These are phyloP conservation scores for Yamadazyma endophytica DNA, from an alignment of 805 yeast species.

Conservation along the genomic window DNA sequence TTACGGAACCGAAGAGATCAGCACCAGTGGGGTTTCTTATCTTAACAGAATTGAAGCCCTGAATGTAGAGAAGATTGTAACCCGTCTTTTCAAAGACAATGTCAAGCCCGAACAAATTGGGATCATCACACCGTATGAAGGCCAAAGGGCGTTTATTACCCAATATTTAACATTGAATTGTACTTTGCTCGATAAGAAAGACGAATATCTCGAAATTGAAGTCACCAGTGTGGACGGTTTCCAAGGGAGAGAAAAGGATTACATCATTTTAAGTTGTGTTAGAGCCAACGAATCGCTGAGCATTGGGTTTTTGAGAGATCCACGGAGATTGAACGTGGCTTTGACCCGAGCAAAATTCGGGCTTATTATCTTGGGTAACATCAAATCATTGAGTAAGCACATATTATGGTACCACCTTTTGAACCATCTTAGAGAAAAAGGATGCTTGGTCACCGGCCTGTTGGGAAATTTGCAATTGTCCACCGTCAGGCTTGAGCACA, in stretches of 20 bases:
- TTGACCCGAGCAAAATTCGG: constrained; percentile 43
- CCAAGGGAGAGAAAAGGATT: constrained; percentile 44
- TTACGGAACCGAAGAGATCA: constrained; percentile 84
- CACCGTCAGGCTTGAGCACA: constrained; percentile 46
- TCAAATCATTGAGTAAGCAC: constrained; percentile 67
- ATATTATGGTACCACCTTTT: constrained; percentile 75
- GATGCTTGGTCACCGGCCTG: constrained; percentile 88
- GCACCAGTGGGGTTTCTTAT: constrained; percentile 75
- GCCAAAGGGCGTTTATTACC: constrained; percentile 78
- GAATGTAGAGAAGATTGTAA: constrained; percentile 77
- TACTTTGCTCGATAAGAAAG: constrained; percentile 50
- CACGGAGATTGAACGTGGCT: constrained; percentile 42
- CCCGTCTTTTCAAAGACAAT: constrained; percentile 71
- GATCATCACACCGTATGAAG: constrained; percentile 91
- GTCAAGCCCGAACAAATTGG: constrained; percentile 81
- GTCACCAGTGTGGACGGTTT: constrained; percentile 57
- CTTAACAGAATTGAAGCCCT: constrained; percentile 86
- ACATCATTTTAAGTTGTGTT: constrained; percentile 40
- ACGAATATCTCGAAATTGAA: constrained; percentile 68
- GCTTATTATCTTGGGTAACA: constrained; percentile 69
- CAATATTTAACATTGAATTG: constrained; percentile 77
- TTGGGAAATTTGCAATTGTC: constrained; percentile 74
- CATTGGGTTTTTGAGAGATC: constrained; percentile 42
- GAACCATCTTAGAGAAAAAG: constrained; percentile 74
- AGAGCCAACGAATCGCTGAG: constrained; percentile 38